Conservation (phyloP, 495 filamentous ascomycete species). For the Lindgomyces ingoldianus region DNA sequence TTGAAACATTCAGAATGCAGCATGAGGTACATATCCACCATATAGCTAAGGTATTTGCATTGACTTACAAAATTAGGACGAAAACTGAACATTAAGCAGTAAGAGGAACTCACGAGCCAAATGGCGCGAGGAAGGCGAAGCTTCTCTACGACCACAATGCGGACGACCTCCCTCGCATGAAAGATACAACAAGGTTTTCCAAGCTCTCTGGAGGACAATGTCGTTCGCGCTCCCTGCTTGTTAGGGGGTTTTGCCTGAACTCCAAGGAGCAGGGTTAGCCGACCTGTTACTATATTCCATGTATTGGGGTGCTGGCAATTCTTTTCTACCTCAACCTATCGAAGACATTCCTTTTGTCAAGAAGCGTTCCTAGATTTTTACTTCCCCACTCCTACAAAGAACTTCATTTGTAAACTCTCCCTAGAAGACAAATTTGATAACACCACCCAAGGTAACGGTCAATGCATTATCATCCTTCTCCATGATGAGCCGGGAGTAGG, state of each 20-base stretch:
- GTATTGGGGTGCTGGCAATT: not conserved
- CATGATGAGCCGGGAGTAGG: not conserved
- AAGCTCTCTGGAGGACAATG: not conserved
- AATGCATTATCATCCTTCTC: not conserved
- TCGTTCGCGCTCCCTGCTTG: not conserved
- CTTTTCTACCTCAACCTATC: not conserved
- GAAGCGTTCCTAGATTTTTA: not conserved
- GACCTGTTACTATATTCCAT: no score
- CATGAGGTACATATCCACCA: no score
- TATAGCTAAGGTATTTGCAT: no score
- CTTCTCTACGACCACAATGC: not conserved
- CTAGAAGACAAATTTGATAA: not conserved
- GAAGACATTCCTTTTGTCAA: not conserved
- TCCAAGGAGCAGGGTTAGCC: no score
- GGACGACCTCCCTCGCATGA: not conserved
- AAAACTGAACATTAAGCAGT: no score
- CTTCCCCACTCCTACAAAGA: not conserved
- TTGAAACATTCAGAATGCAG: no score
- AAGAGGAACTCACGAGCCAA: no score
- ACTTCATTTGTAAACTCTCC: not conserved
- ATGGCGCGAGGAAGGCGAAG: no score
- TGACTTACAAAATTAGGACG: no score
- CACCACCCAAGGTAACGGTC: not conserved
- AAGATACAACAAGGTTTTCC: not conserved
- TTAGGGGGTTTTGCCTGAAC: not conserved